These are phyloP conservation scores for Lachnum nothofagi DNA, from an alignment of 2,329 filamentous ascomycete species.

Conservation along the genomic window DNA sequence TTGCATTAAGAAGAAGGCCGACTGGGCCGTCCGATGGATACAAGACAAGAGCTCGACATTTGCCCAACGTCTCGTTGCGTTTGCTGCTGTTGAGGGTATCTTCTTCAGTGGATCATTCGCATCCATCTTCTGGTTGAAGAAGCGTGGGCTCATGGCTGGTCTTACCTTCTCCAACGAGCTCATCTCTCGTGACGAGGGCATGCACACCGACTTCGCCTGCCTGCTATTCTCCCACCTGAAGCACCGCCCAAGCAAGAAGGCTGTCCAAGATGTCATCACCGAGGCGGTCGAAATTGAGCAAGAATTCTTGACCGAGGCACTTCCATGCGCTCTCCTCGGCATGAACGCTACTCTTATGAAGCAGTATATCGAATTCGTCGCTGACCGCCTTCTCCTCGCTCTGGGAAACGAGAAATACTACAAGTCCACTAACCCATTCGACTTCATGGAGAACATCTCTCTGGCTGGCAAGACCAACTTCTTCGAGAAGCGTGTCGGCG, in stretches of 20 bases:
- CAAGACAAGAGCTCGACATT: constrained; percentile 89
- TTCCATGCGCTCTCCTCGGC: constrained; percentile 86
- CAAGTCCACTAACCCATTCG: constrained; percentile 91
- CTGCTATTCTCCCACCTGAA: constrained; percentile 96
- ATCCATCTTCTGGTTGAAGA: constrained; percentile 99
- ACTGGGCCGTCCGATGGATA: constrained; percentile 97
- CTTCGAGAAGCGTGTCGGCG: constrained; percentile 99
- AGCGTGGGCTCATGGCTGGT: constrained; percentile 97
- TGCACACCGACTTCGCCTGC: constrained; percentile 98
- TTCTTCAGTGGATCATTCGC: constrained; percentile 99
- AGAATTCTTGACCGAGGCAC: constrained; percentile 94
- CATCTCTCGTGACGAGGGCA: constrained; percentile 97
- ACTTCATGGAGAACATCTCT: constrained; percentile 99
- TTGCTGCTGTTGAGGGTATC: constrained; percentile 97
- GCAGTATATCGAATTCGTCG: constrained; percentile 99
- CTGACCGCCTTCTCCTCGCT: constrained; percentile 85
- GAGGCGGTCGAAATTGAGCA: constrained; percentile 94
- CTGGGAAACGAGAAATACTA: constrained; percentile 94
- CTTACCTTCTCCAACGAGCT: constrained; percentile 99
- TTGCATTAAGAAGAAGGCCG: constrained; percentile 96
- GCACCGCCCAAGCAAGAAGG: constrained; percentile 76
- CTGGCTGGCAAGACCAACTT: constrained; percentile 99
- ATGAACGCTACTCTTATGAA: constrained; percentile 98
- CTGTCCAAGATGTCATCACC: constrained; percentile 82
- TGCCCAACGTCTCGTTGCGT: constrained; percentile 89